These are phyloP conservation scores for Xylaria nigripes DNA, from an alignment of 495 filamentous ascomycete genomes.

Conservation along the genomic window DNA sequence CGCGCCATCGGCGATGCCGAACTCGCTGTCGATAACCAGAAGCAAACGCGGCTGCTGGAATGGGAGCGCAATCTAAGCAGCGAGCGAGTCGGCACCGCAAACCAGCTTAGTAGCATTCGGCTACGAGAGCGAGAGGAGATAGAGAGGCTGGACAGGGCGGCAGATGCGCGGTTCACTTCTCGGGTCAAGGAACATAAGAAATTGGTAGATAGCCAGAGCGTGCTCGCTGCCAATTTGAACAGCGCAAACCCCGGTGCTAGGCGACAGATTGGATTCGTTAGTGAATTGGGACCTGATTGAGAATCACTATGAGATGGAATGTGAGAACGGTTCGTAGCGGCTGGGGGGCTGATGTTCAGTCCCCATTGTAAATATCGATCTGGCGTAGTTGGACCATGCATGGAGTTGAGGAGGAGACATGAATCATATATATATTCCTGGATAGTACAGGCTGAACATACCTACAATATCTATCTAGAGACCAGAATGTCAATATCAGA, in stretches of 20 bases:
- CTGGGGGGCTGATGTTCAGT: too few relatives aligned
- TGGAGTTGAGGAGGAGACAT: too few relatives aligned
- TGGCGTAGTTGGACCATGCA: too few relatives aligned
- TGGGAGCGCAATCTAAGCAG: constrained; percentile 31
- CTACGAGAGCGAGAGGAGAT: constrained; percentile 36
- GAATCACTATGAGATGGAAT: not conserved
- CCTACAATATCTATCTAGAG: too few relatives aligned
- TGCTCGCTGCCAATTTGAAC: constrained; percentile 31
- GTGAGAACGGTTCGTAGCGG: too few relatives aligned
- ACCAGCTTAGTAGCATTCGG: constrained; percentile 33
- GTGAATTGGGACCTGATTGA: constrained; percentile 19
- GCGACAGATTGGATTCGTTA: constrained; percentile 40
- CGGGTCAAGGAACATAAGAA: constrained; percentile 38
- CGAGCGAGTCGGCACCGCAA: constrained; percentile 30
- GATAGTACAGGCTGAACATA: too few relatives aligned
- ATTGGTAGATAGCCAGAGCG: constrained; percentile 38
- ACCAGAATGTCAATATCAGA: too few relatives aligned
- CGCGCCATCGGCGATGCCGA: constrained; percentile 34
- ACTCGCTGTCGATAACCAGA: constrained; percentile 29
- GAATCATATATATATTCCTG: too few relatives aligned
- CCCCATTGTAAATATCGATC: too few relatives aligned
- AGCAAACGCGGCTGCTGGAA: constrained; percentile 25
- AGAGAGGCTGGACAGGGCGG: constrained; percentile 29
- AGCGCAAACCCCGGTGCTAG: constrained; percentile 24
- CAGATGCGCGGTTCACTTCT: constrained; percentile 27